A percentile compares a stretch with the other conserved stretches of the same genome.
Evolutionary conservation across 1,284 basidiomycete genomes (phyloP).

Genomic region (Mycosarcoma maydis): DNA sequence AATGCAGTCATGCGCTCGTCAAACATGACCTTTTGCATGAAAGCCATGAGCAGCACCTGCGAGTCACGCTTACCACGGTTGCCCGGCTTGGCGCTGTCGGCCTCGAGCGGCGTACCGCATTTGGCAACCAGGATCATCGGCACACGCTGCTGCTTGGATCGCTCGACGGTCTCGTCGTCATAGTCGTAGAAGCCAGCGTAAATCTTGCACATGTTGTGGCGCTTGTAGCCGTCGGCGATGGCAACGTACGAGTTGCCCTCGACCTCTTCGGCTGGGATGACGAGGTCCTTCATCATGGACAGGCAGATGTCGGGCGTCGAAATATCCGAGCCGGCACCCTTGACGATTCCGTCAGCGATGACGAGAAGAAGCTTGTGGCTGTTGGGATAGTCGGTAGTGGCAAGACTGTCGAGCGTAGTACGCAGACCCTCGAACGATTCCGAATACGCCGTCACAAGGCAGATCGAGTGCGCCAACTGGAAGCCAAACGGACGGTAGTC

Average conservation of each 20-base stretch:
- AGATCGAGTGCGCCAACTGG: conserved; percentile 91
- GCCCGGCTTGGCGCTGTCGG: conserved; percentile 88
- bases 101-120: conserved; percentile 76
- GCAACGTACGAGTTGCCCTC: conserved; percentile 96
- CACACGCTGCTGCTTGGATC: conserved; percentile 93
- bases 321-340: conserved; percentile 73
- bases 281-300: conserved; percentile 96
- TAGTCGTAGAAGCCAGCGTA: conserved; percentile 98
- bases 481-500: conserved; percentile 97
- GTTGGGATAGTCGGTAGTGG: conserved; percentile 98
- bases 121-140: conserved; percentile 96
- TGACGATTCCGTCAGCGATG: conserved; percentile 98
- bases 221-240: conserved; percentile 97
- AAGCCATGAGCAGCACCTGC: conserved; percentile 76
- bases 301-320: conserved; percentile 86
- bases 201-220: conserved; percentile 99
- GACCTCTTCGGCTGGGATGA: conserved; percentile 84
- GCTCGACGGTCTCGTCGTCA: conserved; percentile 89
- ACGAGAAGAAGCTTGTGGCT: conserved; percentile 95
- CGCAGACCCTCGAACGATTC: conserved; percentile 95
- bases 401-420: conserved; percentile 95
- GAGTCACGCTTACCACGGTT: conserved; percentile 98
- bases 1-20: conserved; percentile 70
- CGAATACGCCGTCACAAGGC: conserved; percentile 97
- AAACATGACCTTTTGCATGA: conserved; percentile 70